Base-by-base conservation (phyloP, 2,329 filamentous ascomycete species). In the Paecilomyces niveus region DNA sequence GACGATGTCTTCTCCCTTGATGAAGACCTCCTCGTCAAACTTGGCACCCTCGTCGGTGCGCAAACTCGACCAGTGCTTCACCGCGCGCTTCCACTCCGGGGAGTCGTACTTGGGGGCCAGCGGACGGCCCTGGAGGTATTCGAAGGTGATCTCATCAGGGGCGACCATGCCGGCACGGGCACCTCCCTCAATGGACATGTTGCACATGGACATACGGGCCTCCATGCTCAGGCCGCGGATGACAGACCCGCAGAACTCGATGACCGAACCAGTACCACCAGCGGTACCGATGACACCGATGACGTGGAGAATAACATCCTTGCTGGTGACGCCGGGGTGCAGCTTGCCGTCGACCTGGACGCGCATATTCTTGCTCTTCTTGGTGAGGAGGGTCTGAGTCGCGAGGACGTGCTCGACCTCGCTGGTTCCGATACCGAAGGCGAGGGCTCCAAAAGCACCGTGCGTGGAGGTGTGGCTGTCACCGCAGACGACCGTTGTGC, bases 401-500 rank as follows among this genome's bases (percentile, higher is more conserved):
- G 94, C 94, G 58, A 99, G 84, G 62, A 99, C 94, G 77, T 99
- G 93, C 83, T 99, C 94, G 65, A 97, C 94, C 79, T 99, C 94
- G 73, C 90, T 96, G 62, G 94, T 99, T 68, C 94, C 94, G 71
- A 99, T 99, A 75, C 94, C 94, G 71, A 96, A 96, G 49, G 94
- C 94, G 62, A 97, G 85, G 67, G 92, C 85, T 65, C 94, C 94
- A 68, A 97, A 99, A 56, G 94, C 94, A 69, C 94, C 94, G 78
- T 99, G 94, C 63, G 94, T 99, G 26, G 93, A 97, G 53, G 94
- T 99, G 75, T 99, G 94, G 71, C 90, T 96, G 83, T 99, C 94
- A 75, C 94, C 94, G 72, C 94, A 97, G 64, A 97, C 94, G 39
- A 97, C 89, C 2, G 94, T 99, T 57, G 94, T 97, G 66, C 91